Evolutionary conservation across 495 filamentous ascomycete species (phyloP), one percentile per base, ranked within the genome.

Genomic region (Sordaria brevicollis): DNA sequence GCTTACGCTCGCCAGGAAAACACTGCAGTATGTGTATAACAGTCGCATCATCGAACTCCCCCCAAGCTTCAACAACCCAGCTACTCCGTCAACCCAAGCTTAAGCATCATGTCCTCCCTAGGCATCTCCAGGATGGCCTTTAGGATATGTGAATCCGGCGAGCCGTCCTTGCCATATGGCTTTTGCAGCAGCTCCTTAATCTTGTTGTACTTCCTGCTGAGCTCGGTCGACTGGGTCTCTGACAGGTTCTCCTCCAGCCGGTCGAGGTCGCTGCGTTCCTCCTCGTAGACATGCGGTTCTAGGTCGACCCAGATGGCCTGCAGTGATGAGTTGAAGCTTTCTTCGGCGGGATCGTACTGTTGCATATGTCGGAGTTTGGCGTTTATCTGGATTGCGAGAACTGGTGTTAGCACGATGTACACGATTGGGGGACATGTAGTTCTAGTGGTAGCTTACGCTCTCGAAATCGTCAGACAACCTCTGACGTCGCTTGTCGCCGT

Each of bases 261-360:
- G 25, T 65, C 38, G n/a, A 78, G 74, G 19, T 77, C 75, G 1
- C 67, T 65, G 19, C 19, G 39, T 1, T 67, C 43, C 71, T 78
- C 77, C 41, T 77, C 75, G 17, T 62, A 57, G 62, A 78, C 71
- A 15, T 77, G 77, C 10, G 76, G 77, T 65, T 78, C 75, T n/a
- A 78, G 69, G 41, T 78, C 75, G 57, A 74, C 65, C 77, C 77
- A 78, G 49, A 77, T 75, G 33, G 75, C 74, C 5, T 49, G 71
- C n/a, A 77, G 70, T 0, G 75, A 31, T 5, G 75, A 62, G 5
- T 76, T 68, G 38, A 76, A 77, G 65, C 74, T 76, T 35, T 68
- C 38, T 9, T 74, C 71, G 7, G 71, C 38, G 4, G 72, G 72
- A 13, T 71, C 34, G 49, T 69, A 76, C 15, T n/a, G 36, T 19